Evolutionary conservation across 148 eudicot genomes (phyloP).

Genomic region (Silene latifolia): DNA sequence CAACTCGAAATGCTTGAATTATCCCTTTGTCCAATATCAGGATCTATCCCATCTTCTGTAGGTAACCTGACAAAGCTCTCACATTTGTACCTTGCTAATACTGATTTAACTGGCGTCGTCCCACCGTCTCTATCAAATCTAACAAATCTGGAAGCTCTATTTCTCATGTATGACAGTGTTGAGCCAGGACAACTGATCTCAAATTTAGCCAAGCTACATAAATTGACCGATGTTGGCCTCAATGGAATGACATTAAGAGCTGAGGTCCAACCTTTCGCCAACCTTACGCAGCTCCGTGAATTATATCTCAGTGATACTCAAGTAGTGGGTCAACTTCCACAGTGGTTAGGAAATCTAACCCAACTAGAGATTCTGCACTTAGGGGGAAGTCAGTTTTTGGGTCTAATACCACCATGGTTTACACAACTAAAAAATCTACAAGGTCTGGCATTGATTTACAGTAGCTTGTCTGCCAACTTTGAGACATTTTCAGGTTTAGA

Average conservation of each 20-base stretch:
- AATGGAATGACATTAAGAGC: not conserved
- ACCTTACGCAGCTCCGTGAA: slow-evolving; percentile 3
- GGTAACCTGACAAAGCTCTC: slow-evolving; percentile 26
- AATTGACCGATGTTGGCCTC: not conserved
- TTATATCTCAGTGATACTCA: slow-evolving; percentile 9
- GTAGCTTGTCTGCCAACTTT: not conserved
- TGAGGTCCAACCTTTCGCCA: slow-evolving; percentile 1
- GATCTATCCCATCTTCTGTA: slow-evolving; percentile 21
- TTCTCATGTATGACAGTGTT: not conserved
- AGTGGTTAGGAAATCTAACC: slow-evolving; percentile 18
- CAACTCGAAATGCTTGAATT: not conserved
- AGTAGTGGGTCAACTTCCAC: slow-evolving; percentile 14
- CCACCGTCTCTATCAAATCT: slow-evolving; percentile 21
- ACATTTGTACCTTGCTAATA: not conserved
- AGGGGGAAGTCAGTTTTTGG: slow-evolving; percentile 5
- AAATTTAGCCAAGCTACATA: slow-evolving; percentile 16
- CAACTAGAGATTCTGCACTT: slow-evolving; percentile 3
- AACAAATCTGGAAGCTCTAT: slow-evolving; percentile 10
- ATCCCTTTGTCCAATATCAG: slow-evolving; percentile 2
- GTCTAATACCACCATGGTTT: slow-evolving; percentile 21
- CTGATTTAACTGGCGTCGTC: slow-evolving; percentile 15
- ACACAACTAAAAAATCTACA: slow-evolving; percentile 10
- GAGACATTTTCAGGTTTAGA: slow-evolving; percentile 3
- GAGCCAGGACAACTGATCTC: not conserved
- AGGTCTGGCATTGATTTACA: not conserved